phyloP scores from a whole-genome alignment of 1,284 basidiomycete species.

The Trichosporon inkin region DNA sequence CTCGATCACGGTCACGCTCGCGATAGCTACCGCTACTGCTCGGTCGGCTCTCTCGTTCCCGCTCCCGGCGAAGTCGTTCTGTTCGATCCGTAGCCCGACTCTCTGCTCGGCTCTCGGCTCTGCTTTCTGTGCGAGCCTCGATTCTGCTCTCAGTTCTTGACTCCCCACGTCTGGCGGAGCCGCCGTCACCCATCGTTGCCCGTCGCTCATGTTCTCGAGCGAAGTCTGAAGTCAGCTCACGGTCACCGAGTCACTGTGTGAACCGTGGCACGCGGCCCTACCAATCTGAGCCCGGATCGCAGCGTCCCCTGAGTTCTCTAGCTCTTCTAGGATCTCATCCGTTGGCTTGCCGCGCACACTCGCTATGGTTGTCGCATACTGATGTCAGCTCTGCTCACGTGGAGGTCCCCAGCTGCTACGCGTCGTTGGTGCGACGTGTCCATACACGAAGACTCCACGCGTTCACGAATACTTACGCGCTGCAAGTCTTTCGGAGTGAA shows the following conservation, averaged over 20 bases:
- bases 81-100: not conserved
- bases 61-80: not conserved
- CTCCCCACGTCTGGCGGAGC: not conserved
- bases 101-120: not conserved
- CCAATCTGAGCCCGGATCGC: not conserved
- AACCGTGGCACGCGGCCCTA: not conserved
- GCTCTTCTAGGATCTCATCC: slow-evolving; percentile 1
- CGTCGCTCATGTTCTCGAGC: slow-evolving; percentile 1
- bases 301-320: slow-evolving; percentile 1
- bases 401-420: not conserved
- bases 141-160: not conserved
- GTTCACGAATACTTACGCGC: not conserved
- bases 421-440: not conserved
- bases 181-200: not conserved
- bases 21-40: not conserved
- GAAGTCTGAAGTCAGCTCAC: not conserved
- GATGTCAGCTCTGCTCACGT: not conserved
- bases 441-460: not conserved
- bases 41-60: not conserved
- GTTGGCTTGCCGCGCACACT: slow-evolving; percentile 5
- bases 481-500: slow-evolving; percentile 4
- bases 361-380: slow-evolving; percentile 2
- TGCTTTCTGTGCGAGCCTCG: not conserved
- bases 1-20: slow-evolving; percentile 2
- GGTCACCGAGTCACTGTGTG: not conserved